Base-by-base conservation (phyloP, 257 asterid species). In the Solanum raphanifolium region DNA sequence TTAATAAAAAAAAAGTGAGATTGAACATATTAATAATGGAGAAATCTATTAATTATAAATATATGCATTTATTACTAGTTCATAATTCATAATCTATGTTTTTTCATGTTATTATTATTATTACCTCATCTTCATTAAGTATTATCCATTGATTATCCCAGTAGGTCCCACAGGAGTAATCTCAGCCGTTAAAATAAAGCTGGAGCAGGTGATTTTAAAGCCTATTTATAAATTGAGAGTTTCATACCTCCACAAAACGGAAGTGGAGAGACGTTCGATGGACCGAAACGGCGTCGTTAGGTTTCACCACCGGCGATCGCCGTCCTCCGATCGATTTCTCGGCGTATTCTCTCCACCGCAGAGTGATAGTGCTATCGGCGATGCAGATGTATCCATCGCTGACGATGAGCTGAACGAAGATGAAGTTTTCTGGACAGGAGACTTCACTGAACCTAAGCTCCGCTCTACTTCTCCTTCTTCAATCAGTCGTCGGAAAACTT, bases 401-500 rank as follows among this genome's bases (percentile, higher is more conserved):
- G 85, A 88, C 34, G 96, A 93, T 85, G 98, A 95, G 93, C 95
- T 95, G 43, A 95, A 89, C 90, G 98, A 95, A 83, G 91, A 92
- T 88, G 98, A 95, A 87, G 95, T 95, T 78, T 93, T 95, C 90
- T 95, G 95, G 93, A 92, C 93, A 78, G 90, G 82, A 5, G 90
- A 91, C 85, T 91, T 88, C 62, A 41, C 89, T 31, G 90, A 84
- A 79, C 74, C 92, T 46, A 84, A 31, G 31, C 87, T 20, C 1
- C 87, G 7, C 4, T 39, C 91, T 88, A 89, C 86, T 85, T 92
- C 94, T 20, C 91, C 88, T 76, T n/a, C 89, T 12, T 18, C 46
- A 10, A 34, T 35, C 75, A 83, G 87, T 73, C 65, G 18, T 39
- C 92, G 93, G 12, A 90, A 68, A 88, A 81, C 89, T 3, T 89